Percentiles rank a stretch among this genome's conserved stretches.
Evolutionary conservation across 176 grass and related monocot species (phyloP).

Genomic region (Oryza australiensis): DNA sequence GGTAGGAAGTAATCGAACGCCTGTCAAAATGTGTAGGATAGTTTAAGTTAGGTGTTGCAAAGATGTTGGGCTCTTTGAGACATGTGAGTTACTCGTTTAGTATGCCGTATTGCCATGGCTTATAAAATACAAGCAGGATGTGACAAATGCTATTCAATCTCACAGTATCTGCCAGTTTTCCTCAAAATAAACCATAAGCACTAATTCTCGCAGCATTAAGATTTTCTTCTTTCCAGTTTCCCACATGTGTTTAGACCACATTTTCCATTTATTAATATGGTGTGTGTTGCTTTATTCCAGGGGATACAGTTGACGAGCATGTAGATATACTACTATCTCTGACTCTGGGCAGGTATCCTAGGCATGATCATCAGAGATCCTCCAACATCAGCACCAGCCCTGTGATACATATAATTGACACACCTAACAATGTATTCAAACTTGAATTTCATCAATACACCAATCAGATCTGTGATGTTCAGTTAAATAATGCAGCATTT

Average conservation of each 20-base stretch:
- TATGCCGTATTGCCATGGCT: neutral
- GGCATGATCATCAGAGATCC: neutral
- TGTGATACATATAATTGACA: conserved; percentile 40
- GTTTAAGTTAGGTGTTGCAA: too few species aligned
- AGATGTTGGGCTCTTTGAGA: neutral
- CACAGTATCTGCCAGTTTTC: neutral
- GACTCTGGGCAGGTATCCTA: conserved; percentile 49
- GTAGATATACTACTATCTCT: conserved; percentile 53
- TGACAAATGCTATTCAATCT: neutral
- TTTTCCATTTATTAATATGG: conserved; percentile 11
- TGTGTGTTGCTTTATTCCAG: conserved; percentile 32
- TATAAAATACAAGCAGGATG: neutral
- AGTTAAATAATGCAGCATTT: conserved; percentile 23
- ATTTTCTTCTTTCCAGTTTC: neutral
- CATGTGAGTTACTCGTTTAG: neutral
- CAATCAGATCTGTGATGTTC: conserved; percentile 9
- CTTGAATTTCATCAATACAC: neutral
- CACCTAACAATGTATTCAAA: conserved; percentile 17
- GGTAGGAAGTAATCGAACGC: too few species aligned
- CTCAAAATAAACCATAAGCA: conserved; percentile 14
- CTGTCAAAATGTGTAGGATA: too few species aligned
- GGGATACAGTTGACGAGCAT: conserved; percentile 52
- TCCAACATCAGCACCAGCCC: neutral
- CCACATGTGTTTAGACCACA: neutral
- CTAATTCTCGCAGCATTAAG: conserved; percentile 3